These are phyloP conservation scores for Nicotiana tomentosiformis DNA, from an alignment of 257 asterid genomes.

Conservation along the genomic window DNA sequence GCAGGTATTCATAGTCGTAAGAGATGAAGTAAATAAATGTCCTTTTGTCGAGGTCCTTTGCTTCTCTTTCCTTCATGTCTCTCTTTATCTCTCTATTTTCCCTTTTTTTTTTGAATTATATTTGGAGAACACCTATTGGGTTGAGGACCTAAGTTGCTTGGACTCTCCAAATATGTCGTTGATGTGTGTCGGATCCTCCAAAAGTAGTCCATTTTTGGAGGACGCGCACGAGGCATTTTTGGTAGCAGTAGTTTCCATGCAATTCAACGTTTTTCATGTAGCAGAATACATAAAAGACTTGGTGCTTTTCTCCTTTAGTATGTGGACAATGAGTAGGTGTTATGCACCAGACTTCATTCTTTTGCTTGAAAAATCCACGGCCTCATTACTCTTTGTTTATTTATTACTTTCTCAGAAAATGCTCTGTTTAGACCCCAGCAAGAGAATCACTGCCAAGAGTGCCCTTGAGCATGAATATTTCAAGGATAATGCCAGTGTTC, in stretches of 20 bases:
- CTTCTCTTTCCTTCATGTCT: neutral
- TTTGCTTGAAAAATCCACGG: no score
- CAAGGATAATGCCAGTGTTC: constrained; percentile 66
- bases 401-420: neutral
- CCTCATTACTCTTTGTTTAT: no score
- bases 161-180: no score
- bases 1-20: neutral
- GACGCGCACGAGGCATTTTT: neutral
- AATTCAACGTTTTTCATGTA: neutral
- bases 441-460: constrained; percentile 71
- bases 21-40: neutral
- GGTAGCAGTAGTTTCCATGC: neutral
- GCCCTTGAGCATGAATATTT: constrained; percentile 91
- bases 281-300: neutral
- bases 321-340: no score
- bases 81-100: neutral
- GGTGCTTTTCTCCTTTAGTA: no score
- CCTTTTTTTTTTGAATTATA: neutral
- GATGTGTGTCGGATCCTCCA: no score
- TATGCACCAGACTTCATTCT: no score
- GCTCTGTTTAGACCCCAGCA: constrained; percentile 78
- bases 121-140: neutral
- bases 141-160: neutral
- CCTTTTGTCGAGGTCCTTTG: neutral
- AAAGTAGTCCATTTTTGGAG: no score